These are phyloP conservation scores for Chalara sp. DNA, from an alignment of 2,329 filamentous ascomycete genomes.

Conservation along the genomic window DNA sequence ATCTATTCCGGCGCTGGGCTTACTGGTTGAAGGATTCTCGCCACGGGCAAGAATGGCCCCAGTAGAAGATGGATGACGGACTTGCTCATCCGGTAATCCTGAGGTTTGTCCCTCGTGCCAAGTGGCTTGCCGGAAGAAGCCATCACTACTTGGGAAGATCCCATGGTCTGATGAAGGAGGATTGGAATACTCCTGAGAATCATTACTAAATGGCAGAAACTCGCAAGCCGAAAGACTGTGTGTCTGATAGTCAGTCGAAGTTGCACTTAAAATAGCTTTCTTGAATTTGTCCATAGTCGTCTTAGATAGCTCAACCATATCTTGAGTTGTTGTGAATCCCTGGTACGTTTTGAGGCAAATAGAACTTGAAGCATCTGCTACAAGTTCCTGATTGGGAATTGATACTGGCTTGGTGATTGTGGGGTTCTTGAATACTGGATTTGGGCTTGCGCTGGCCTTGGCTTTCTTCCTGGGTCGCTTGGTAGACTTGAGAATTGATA, in stretches of 20 bases:
- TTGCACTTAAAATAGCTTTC: no score
- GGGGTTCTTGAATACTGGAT: slow-evolving; percentile 15
- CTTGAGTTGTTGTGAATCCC: slow-evolving; percentile 23
- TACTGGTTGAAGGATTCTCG: no score
- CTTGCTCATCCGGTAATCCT: background rate
- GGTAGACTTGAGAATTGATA: background rate
- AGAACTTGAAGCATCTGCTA: background rate
- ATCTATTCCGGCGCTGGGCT: no score
- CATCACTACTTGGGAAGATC: background rate
- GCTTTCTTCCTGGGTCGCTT: slow-evolving; percentile 1
- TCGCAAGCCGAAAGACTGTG: no score
- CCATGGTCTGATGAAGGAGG: background rate
- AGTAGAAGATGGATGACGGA: background rate
- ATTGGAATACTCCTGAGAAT: background rate
- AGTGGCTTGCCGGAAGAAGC: background rate
- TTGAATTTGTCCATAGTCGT: slow-evolving; percentile 5
- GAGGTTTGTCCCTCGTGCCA: background rate
- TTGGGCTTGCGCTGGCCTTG: background rate
- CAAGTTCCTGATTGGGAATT: slow-evolving; percentile 1
- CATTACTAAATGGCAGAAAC: background rate
- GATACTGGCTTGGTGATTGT: slow-evolving; percentile 16
- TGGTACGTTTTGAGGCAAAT: slow-evolving; percentile 10
- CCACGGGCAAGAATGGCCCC: no score
- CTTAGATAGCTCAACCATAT: slow-evolving; percentile 4
- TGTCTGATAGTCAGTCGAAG: no score